Evolutionary conservation across 495 filamentous ascomycete species (phyloP).

Genomic region (Xylaria venustula): DNA sequence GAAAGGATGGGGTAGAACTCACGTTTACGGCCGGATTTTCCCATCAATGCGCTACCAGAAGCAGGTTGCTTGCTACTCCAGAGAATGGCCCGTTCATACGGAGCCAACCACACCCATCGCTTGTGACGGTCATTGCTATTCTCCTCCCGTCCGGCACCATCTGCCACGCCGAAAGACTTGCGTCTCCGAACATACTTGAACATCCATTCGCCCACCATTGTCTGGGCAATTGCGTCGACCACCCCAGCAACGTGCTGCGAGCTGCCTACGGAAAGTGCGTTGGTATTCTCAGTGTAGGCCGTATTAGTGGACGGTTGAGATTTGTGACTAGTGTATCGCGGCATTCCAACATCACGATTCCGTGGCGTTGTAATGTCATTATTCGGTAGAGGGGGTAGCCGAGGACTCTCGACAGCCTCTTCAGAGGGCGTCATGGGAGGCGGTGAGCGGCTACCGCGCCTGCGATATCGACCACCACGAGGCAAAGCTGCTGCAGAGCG

Average conservation of each 20-base stretch:
- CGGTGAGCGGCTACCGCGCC: slow-evolving; percentile 60
- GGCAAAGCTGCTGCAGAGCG: slow-evolving; percentile 76
- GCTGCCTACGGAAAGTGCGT: slow-evolving; percentile 54
- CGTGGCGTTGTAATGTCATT: slow-evolving; percentile 68
- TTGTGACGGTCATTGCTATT: slow-evolving; percentile 76
- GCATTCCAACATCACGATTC: slow-evolving; percentile 36
- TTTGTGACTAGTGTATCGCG: slow-evolving; percentile 42
- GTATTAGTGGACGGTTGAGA: slow-evolving; percentile 56
- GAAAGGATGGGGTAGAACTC: slow-evolving; percentile 40
- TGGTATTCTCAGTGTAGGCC: slow-evolving; percentile 51
- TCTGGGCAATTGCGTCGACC: slow-evolving; percentile 96
- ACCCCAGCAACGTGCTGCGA: slow-evolving; percentile 71
- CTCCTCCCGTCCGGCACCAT: slow-evolving; percentile 56
- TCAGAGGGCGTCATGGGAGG: slow-evolving; percentile 65
- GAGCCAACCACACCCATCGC: slow-evolving; percentile 97
- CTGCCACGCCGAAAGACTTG: slow-evolving; percentile 84
- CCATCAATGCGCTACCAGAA: slow-evolving; percentile 80
- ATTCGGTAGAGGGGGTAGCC: slow-evolving; percentile 66
- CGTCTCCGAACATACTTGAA: slow-evolving; percentile 94
- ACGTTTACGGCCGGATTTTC: slow-evolving; percentile 95
- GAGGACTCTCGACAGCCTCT: slow-evolving; percentile 66
- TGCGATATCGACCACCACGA: slow-evolving; percentile 41
- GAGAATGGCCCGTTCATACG: slow-evolving; percentile 92
- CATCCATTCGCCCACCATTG: slow-evolving; percentile 99
- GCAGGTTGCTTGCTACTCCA: slow-evolving; percentile 98